phyloP scores from a whole-genome alignment of 345 rosid species.

The Hibiscus trionum region DNA sequence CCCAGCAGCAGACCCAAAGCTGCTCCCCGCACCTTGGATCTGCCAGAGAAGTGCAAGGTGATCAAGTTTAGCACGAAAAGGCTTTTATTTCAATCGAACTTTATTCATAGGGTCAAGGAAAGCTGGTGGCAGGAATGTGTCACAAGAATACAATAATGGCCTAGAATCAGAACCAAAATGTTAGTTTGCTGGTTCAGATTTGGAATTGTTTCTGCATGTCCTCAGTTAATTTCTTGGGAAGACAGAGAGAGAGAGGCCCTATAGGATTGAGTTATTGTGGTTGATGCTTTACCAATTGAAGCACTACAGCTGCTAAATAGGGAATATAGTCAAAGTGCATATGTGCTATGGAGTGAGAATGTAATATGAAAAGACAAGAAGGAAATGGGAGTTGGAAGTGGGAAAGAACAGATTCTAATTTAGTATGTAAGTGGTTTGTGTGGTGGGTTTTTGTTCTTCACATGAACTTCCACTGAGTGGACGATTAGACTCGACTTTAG shows the following conservation, averaged over 20 bases:
- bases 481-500: not conserved
- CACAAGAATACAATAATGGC: too few species aligned
- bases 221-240: too few species aligned
- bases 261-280: not conserved
- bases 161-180: too few species aligned
- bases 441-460: not conserved
- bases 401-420: constrained; percentile 8
- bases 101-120: too few species aligned
- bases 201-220: too few species aligned
- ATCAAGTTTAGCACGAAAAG: too few species aligned
- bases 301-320: not conserved
- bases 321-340: constrained; percentile 7
- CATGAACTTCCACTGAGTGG: not conserved
- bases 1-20: too few species aligned
- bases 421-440: not conserved
- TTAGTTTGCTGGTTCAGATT: too few species aligned
- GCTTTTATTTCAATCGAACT: too few species aligned
- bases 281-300: not conserved
- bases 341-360: constrained; percentile 1
- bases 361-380: not conserved
- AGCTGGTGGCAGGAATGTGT: too few species aligned
- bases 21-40: too few species aligned
- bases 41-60: too few species aligned
- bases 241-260: not conserved
- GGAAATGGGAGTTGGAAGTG: not conserved